phyloP scores from a whole-genome alignment of 1,139 yeast species.

The Pichia sp. region DNA sequence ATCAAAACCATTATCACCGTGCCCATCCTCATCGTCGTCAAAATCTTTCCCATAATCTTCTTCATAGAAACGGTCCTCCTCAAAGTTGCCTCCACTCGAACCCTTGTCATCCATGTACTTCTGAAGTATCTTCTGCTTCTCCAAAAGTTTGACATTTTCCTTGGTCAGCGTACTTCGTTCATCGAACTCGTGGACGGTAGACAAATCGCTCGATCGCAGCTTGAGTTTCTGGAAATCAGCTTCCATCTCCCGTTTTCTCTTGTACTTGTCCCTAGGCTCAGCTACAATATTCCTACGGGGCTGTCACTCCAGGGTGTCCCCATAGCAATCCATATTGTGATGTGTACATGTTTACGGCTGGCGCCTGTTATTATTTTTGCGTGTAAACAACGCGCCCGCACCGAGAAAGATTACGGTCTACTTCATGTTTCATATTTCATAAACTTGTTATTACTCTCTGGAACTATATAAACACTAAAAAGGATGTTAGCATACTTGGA shows the following conservation, averaged over 20 bases:
- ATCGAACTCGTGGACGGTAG: conserved; percentile 27
- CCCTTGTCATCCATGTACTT: conserved; percentile 13
- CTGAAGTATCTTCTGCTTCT: conserved; percentile 2
- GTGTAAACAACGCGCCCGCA: conserved; percentile 4
- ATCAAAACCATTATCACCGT: conserved; percentile 21
- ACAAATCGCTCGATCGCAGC: conserved; percentile 14
- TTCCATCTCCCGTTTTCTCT: conserved; percentile 7
- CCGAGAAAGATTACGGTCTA: not conserved
- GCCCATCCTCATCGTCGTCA: conserved; percentile 11
- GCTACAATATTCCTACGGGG: not conserved
- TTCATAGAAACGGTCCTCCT: not conserved
- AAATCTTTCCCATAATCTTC: conserved; percentile 11
- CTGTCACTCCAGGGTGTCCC: not conserved
- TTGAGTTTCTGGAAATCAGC: conserved; percentile 3
- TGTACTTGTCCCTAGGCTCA: not conserved
- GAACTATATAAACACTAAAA: not conserved
- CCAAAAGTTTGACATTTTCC: conserved; percentile 7
- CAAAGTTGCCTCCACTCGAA: not conserved
- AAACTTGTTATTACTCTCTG: not conserved
- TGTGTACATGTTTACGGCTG: not conserved
- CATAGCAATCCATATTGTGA: not conserved
- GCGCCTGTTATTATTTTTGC: not conserved
- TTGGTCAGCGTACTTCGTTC: conserved; percentile 3
- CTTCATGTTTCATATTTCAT: not conserved
- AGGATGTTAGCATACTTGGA: not conserved